Percentiles rank a stretch among this genome's conserved stretches.
Conservation (phyloP, 495 filamentous ascomycete genomes). For the Penicillium mononematosum region DNA sequence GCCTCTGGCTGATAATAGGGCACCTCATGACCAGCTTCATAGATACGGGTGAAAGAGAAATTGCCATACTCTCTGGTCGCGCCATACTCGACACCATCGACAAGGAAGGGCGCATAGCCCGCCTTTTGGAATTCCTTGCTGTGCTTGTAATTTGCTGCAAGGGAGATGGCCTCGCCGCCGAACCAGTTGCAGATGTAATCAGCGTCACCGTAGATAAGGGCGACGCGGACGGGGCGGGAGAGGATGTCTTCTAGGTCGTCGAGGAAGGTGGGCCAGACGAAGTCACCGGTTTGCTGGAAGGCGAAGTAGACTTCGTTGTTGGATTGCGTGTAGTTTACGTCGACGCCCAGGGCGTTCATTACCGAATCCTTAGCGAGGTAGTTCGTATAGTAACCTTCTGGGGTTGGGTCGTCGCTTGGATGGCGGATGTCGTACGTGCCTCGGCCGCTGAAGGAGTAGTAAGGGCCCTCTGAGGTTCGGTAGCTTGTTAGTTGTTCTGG, state of each 20-base stretch:
- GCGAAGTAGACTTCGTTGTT: slow-evolving; percentile 49
- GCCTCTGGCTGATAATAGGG: slow-evolving; percentile 56
- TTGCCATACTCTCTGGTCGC: slow-evolving; percentile 56
- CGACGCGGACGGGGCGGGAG: slow-evolving; percentile 56
- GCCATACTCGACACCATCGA: slow-evolving; percentile 42
- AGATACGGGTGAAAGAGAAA: slow-evolving; percentile 58
- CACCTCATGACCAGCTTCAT: slow-evolving; percentile 59
- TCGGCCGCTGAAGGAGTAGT: slow-evolving; percentile 36
- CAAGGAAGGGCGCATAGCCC: slow-evolving; percentile 48
- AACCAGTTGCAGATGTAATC: slow-evolving; percentile 59
- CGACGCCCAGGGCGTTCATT: slow-evolving; percentile 60
- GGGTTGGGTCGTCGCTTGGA: slow-evolving; percentile 56
- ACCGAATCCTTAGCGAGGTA: slow-evolving; percentile 61
- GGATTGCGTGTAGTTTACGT: slow-evolving; percentile 62
- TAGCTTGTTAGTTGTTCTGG: slow-evolving; percentile 10
- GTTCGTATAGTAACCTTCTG: slow-evolving; percentile 55
- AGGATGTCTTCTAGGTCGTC: slow-evolving; percentile 55
- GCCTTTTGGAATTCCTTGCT: slow-evolving; percentile 40
- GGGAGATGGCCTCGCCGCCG: slow-evolving; percentile 41
- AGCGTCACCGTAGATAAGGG: slow-evolving; percentile 64
- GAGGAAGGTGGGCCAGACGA: slow-evolving; percentile 50
- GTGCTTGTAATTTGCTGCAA: slow-evolving; percentile 40
- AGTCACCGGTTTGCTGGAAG: slow-evolving; percentile 54
- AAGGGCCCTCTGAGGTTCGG: slow-evolving; percentile 32
- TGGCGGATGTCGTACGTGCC: slow-evolving; percentile 64